Base-by-base conservation (phyloP, 306 rosid genomes). In the Spatholobus suberectus region DNA sequence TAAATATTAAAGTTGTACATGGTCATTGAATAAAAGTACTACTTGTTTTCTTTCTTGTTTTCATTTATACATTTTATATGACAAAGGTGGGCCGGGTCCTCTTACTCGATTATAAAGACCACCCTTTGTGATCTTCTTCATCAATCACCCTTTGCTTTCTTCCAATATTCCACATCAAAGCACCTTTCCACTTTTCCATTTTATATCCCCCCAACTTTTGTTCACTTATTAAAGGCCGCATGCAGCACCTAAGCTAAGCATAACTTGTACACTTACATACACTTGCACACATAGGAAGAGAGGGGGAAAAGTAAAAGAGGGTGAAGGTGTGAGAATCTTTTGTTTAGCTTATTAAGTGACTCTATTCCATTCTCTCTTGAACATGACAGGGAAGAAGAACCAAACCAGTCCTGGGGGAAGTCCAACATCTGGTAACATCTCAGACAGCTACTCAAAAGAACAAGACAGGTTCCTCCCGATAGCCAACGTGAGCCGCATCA, bases 391-490 rank as follows among this genome's bases (percentile, higher is more conserved):
- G 44, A 92, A 86, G 86, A 90, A 85, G 74, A 90, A 81, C 86
- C 86, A 82, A 76, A 89, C 52, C 2, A 92, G 94, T 68, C 95
- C 96, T 1, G 83, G 85, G 26, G 98, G 97, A 46, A 90, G 98
- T 75, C 94, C 98, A 1, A 82, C 89, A 24, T 92, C 94, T 10
- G 95, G 88, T 27, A 87, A 92, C 85, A 87, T 84, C 76, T 91
- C 94, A 43, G 93, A 89, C 71, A 78, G 87, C 24, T 70, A 82
- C 2, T 88, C 92, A 10, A 94, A 92, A 59, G 98, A 94, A 35
- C 98, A 90, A 66, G 97, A 94, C 91, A 78, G 87, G 78, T 90
- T 94, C 82, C 98, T 94, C 35, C 98, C 98, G 0, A 92, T 92
- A 20, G 98, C 98, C 17, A 94, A 94, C 77, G 97, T 94, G 12